phyloP scores from a whole-genome alignment of 768 basidiomycete genomes.

The Postia placenta region DNA sequence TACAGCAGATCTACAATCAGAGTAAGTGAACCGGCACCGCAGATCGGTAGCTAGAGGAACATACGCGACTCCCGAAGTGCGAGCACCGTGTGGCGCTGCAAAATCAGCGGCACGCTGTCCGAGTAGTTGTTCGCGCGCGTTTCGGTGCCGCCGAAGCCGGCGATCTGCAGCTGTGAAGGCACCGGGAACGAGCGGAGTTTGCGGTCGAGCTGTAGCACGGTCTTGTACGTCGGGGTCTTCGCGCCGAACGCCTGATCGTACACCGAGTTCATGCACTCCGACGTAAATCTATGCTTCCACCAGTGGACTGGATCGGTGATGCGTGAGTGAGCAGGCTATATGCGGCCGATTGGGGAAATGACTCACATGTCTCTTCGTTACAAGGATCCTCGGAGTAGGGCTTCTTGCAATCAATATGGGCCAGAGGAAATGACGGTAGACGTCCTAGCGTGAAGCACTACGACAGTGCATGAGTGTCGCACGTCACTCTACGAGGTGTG shows the following conservation, averaged over 20 bases:
- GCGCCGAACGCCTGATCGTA: conserved; percentile 69
- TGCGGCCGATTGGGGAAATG: conserved; percentile 23
- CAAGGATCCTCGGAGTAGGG: conserved; percentile 39
- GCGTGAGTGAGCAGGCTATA: neutral
- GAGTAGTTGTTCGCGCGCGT: conserved; percentile 13
- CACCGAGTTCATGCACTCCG: conserved; percentile 57
- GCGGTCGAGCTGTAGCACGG: conserved; percentile 58
- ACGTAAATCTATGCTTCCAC: conserved; percentile 66
- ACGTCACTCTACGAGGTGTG: too few relatives aligned
- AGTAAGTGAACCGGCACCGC: neutral
- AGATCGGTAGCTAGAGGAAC: neutral
- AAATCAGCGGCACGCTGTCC: conserved; percentile 50
- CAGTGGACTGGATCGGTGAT: conserved; percentile 31
- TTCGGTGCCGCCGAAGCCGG: conserved; percentile 47
- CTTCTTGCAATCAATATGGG: conserved; percentile 51
- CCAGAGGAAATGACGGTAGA: conserved; percentile 55
- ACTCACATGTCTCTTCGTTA: conserved; percentile 49
- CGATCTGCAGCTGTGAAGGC: conserved; percentile 57
- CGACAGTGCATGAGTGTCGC: neutral
- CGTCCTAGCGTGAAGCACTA: conserved; percentile 68
- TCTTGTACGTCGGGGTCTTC: conserved; percentile 54
- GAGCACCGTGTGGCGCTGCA: conserved; percentile 63
- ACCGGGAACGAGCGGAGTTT: conserved; percentile 59
- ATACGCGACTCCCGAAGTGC: conserved; percentile 58
- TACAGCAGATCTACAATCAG: conserved; percentile 50